These are phyloP conservation scores for Rhexocercosporidium sp. DNA, from an alignment of 2,329 filamentous ascomycete genomes.

Conservation along the genomic window DNA sequence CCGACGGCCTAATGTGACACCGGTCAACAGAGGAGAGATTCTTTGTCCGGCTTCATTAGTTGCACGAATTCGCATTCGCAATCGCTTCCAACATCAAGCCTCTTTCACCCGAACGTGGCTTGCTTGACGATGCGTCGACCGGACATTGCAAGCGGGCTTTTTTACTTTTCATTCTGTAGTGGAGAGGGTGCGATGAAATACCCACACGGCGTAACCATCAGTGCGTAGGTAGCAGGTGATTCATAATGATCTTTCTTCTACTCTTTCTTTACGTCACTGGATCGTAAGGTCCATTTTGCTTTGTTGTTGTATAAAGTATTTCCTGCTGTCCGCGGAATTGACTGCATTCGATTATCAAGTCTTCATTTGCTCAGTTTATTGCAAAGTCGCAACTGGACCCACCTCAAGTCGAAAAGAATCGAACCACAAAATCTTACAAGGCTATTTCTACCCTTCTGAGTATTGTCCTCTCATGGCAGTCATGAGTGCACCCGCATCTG, in stretches of 20 bases:
- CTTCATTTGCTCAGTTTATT: neutral
- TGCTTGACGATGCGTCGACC: neutral
- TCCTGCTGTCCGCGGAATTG: neutral
- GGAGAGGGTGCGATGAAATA: neutral
- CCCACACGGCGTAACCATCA: slow-evolving; percentile 8
- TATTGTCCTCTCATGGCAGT: neutral
- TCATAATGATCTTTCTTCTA: neutral
- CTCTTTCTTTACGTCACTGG: neutral
- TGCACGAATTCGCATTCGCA: neutral
- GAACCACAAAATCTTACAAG: neutral
- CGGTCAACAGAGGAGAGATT: neutral
- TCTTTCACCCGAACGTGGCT: neutral
- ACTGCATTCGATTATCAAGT: neutral
- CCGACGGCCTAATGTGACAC: neutral
- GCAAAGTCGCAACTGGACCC: neutral
- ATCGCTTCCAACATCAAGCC: neutral
- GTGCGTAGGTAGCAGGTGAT: slow-evolving; percentile 13
- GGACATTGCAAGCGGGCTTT: neutral
- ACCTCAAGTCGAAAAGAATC: neutral
- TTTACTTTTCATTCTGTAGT: neutral
- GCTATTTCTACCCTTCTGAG: neutral
- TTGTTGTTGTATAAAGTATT: neutral
- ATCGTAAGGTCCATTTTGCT: neutral
- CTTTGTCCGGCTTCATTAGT: neutral
- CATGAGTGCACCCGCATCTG: neutral